These are phyloP conservation scores for Sordaria brevicollis DNA, from an alignment of 495 filamentous ascomycete species.

Conservation along the genomic window DNA sequence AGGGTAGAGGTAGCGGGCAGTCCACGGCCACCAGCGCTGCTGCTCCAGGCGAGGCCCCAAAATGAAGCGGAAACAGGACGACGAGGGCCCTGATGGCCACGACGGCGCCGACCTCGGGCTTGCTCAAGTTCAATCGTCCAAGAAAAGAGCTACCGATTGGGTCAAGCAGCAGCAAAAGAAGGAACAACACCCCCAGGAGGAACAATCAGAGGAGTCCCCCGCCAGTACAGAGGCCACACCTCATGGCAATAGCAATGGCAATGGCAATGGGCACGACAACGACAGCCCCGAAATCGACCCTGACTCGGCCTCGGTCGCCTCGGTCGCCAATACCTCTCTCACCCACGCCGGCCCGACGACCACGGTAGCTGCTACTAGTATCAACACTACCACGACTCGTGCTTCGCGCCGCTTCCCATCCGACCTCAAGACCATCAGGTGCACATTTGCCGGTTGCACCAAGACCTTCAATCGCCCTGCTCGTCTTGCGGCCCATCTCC, in stretches of 20 bases:
- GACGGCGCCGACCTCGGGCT: not conserved
- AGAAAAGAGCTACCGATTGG: slow-evolving; percentile 2
- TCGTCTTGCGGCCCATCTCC: slow-evolving; percentile 65
- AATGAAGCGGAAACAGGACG: slow-evolving; percentile 6
- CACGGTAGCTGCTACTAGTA: slow-evolving; percentile 19
- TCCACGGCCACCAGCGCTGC: not conserved
- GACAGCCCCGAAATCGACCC: not conserved
- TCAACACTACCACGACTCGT: slow-evolving; percentile 40
- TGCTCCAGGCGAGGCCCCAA: not conserved
- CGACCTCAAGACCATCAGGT: slow-evolving; percentile 62
- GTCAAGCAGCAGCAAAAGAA: not conserved
- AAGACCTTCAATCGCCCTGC: slow-evolving; percentile 83
- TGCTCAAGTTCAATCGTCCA: not conserved
- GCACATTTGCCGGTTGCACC: slow-evolving; percentile 56
- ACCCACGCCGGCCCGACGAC: not conserved
- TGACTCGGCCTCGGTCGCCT: slow-evolving; percentile 7
- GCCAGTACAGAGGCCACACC: not conserved
- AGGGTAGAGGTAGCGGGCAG: not conserved
- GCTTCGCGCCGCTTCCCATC: slow-evolving; percentile 51
- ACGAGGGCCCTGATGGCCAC: not conserved
- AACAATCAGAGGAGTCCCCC: not conserved
- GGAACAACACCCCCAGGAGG: not conserved
- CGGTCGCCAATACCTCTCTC: slow-evolving; percentile 6
- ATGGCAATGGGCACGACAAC: too few species aligned
- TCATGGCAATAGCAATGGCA: too few species aligned